Conservation (phyloP, 495 filamentous ascomycete genomes). For the Terfezia claveryi region DNA sequence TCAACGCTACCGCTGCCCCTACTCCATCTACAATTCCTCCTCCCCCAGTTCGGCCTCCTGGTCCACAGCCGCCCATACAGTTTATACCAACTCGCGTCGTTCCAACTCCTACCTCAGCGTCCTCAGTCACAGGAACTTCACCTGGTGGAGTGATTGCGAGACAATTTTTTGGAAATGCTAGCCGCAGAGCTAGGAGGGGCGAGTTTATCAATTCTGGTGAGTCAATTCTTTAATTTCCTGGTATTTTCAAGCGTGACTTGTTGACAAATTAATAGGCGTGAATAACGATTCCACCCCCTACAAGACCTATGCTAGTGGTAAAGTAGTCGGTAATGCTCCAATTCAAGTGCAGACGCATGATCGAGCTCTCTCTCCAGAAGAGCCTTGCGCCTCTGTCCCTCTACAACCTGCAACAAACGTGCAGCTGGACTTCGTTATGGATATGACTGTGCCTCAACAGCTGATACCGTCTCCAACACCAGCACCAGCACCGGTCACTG, state of each 20-base stretch:
- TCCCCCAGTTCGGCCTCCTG: too few species aligned
- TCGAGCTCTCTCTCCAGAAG: not conserved
- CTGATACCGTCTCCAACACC: not conserved
- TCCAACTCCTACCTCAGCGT: not conserved
- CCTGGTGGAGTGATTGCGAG: not conserved
- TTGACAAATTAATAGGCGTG: not conserved
- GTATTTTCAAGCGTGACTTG: not conserved
- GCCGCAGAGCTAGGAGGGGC: not conserved
- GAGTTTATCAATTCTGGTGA: not conserved
- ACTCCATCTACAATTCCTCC: too few species aligned
- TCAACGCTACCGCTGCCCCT: too few species aligned
- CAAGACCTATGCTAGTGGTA: not conserved
- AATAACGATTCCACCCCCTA: not conserved
- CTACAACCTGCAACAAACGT: not conserved
- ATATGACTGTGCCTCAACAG: not conserved
- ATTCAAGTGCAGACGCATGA: not conserved
- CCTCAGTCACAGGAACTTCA: not conserved
- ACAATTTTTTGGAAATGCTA: not conserved
- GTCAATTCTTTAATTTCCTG: not conserved
- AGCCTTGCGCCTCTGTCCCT: not conserved
- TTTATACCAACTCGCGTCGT: not conserved
- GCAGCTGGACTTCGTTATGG: not conserved
- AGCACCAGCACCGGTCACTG: not conserved
- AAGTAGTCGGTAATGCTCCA: not conserved
- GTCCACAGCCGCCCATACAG: not conserved